phyloP scores from a whole-genome alignment of 75 land plant genomes.

The Sequoiadendron giganteum region DNA sequence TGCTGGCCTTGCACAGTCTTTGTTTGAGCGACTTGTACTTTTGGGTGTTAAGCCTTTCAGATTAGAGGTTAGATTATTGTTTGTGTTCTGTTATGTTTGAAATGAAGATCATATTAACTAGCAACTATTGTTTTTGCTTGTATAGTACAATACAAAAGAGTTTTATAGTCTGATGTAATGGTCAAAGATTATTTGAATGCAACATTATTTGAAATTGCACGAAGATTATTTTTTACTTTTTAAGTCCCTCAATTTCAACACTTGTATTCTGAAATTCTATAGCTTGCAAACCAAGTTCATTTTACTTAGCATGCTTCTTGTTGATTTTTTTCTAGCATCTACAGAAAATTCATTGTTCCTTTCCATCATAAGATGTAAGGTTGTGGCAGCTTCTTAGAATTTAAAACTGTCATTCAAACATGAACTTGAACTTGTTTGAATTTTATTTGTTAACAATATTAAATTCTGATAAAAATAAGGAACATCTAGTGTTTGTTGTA shows the following conservation, averaged over 20 bases:
- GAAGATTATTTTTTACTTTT: not conserved
- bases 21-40: conserved; percentile 97
- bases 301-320: not conserved
- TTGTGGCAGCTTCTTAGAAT: not conserved
- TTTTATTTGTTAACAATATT: not conserved
- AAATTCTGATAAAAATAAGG: not conserved
- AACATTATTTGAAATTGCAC: not conserved
- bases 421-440: not conserved
- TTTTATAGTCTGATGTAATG: not conserved
- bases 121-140: not conserved
- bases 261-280: not conserved
- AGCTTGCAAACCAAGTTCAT: not conserved
- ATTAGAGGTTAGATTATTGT: conserved; percentile 63
- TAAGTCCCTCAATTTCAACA: not conserved
- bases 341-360: not conserved
- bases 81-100: not conserved
- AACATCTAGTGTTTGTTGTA: not conserved
- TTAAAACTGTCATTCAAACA: not conserved
- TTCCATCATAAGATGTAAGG: not conserved
- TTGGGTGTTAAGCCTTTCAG: conserved; percentile 97
- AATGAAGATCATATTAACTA: conserved; percentile 4
- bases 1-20: conserved; percentile 96
- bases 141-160: not conserved
- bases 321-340: not conserved
- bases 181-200: too few relatives aligned